A percentile compares a stretch with the other conserved stretches of the same genome.
Conservation (phyloP, 106 monocot genomes). For the Dendrobium catenatum region DNA sequence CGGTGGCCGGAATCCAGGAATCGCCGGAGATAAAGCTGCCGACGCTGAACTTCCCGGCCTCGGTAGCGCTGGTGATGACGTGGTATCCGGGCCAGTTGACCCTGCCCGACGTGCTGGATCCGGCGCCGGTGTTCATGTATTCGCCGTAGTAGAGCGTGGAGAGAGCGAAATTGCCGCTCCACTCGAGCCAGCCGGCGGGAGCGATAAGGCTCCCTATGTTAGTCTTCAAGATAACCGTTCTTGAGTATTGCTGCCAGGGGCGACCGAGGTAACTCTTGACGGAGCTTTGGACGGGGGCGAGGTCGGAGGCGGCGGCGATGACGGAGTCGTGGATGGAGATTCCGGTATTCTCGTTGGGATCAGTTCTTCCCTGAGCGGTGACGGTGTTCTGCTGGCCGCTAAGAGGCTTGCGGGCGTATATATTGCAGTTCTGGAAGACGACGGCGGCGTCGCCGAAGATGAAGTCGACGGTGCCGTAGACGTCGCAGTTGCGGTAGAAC, state of each 20-base stretch:
- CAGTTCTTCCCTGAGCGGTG: conserved; percentile 28
- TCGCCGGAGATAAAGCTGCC: conserved; percentile 20
- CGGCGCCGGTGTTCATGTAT: conserved; percentile 22
- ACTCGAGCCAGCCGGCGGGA: conserved; percentile 27
- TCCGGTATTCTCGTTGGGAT: conserved; percentile 26
- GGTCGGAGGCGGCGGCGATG: conserved; percentile 19
- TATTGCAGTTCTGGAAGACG: conserved; percentile 32
- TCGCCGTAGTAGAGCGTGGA: conserved; percentile 24
- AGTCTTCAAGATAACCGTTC: conserved; percentile 24
- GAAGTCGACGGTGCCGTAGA: conserved; percentile 52
- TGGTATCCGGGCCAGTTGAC: conserved; percentile 27
- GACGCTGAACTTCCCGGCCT: conserved; percentile 19
- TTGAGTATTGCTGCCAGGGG: conserved; percentile 30
- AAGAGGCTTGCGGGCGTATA: conserved; percentile 21
- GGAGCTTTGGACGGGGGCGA: conserved; percentile 7
- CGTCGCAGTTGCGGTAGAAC: conserved; percentile 42
- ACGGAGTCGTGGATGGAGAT: conserved; percentile 18
- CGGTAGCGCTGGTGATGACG: conserved; percentile 15
- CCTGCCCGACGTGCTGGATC: conserved; percentile 7
- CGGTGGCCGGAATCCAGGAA: conserved; percentile 21
- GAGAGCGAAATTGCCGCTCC: conserved; percentile 24
- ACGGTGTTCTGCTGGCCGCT: conserved; percentile 26
- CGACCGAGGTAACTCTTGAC: conserved; percentile 22
- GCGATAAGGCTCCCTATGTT: conserved; percentile 17
- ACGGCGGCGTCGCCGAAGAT: conserved; percentile 46